A percentile compares a stretch with the other conserved stretches of the same genome.
These are phyloP conservation scores for Mortierella antarctica DNA, from an alignment of 192 early-diverging fungal species.

Conservation along the genomic window DNA sequence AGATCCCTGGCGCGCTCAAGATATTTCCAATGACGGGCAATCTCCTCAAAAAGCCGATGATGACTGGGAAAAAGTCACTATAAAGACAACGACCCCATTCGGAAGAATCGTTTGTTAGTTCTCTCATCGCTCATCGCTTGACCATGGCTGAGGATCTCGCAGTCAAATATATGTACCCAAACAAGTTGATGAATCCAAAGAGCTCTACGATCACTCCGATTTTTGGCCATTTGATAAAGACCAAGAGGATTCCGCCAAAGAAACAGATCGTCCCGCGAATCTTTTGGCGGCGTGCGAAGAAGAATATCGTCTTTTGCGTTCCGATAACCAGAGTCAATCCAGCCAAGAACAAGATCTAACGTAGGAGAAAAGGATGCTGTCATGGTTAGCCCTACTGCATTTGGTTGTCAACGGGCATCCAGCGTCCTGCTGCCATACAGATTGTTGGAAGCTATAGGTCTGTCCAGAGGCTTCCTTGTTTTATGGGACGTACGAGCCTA, in stretches of 20 bases:
- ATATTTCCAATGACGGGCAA: constrained; percentile 92
- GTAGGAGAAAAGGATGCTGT: background rate
- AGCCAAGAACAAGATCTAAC: constrained; percentile 87
- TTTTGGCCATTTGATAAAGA: constrained; percentile 91
- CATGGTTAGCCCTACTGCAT: background rate
- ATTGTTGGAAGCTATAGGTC: too few species aligned
- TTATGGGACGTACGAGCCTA: too few species aligned
- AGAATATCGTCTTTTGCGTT: constrained; percentile 83
- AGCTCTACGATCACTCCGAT: constrained; percentile 89
- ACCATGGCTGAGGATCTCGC: background rate
- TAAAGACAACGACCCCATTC: background rate
- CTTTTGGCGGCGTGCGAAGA: constrained; percentile 90
- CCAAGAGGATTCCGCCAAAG: constrained; percentile 87
- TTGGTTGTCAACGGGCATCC: background rate
- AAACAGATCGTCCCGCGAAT: constrained; percentile 90
- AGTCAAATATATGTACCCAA: constrained; percentile 74
- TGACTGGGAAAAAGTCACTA: constrained; percentile 97
- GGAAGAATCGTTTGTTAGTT: background rate
- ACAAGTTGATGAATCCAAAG: constrained; percentile 97
- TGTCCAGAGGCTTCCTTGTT: too few species aligned
- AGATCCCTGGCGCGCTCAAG: constrained; percentile 85
- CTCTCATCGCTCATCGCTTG: background rate
- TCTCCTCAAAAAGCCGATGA: constrained; percentile 86
- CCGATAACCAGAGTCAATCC: constrained; percentile 94
- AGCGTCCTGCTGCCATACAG: too few species aligned